Conservation (phyloP, 495 filamentous ascomycete genomes). For the Venustampulla echinocandica region DNA sequence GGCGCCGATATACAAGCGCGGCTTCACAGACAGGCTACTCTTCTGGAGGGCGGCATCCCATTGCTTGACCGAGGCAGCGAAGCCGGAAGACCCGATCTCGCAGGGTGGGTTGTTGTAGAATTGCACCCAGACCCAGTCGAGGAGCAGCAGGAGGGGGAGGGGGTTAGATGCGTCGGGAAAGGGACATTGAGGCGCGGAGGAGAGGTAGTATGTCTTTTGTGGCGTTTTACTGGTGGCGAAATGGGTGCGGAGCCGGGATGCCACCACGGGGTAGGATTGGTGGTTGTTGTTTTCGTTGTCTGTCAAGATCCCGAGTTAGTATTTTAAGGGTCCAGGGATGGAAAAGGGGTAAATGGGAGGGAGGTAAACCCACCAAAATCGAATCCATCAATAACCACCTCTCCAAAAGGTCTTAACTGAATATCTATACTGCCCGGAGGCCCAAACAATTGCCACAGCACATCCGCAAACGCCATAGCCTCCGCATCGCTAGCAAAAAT, state of each 20-base stretch:
- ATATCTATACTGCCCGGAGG: constrained; percentile 27
- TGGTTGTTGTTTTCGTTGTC: neutral
- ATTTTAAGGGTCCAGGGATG: neutral
- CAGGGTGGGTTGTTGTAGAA: constrained; percentile 47
- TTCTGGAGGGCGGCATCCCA: neutral
- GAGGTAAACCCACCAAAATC: constrained; percentile 56
- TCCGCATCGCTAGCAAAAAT: constrained; percentile 43
- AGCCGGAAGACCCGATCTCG: neutral
- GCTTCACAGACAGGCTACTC: neutral
- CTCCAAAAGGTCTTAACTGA: constrained; percentile 52
- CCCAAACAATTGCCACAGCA: constrained; percentile 63
- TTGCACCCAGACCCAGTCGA: constrained; percentile 62
- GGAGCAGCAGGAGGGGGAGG: constrained; percentile 42
- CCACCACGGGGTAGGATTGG: neutral
- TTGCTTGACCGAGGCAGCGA: neutral
- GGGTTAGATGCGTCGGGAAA: constrained; percentile 55
- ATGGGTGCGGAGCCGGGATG: constrained; percentile 32
- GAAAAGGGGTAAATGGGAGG: neutral
- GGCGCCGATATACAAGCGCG: neutral
- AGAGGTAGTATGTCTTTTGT: constrained; percentile 48
- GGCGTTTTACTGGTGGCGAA: constrained; percentile 39
- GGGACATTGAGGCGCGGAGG: constrained; percentile 59
- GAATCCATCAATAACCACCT: constrained; percentile 61
- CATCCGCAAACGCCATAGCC: constrained; percentile 47
- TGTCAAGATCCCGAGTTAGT: neutral